Percentiles rank a stretch among this genome's conserved stretches.
Evolutionary conservation across 129 eudicot genomes (phyloP).

Genomic region (Kitagawia praeruptora): DNA sequence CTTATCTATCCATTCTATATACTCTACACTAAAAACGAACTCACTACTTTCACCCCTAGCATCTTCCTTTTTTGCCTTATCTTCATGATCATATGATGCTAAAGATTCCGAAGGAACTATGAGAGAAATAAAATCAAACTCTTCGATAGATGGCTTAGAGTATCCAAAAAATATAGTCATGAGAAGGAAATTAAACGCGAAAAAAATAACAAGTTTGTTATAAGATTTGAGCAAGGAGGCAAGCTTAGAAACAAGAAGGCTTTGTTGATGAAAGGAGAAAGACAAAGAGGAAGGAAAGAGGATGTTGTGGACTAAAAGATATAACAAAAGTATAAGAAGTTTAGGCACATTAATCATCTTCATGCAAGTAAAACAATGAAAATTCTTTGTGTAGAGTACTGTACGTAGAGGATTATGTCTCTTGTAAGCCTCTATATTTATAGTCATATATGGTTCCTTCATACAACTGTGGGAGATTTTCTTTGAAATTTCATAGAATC

Average conservation of each 20-base stretch:
- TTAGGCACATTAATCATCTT: background rate
- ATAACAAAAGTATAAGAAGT: background rate
- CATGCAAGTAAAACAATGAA: background rate
- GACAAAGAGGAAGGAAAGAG: background rate
- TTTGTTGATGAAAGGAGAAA: slow-evolving; percentile 11
- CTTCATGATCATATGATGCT: background rate
- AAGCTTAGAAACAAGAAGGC: background rate
- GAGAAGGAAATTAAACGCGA: slow-evolving; percentile 2
- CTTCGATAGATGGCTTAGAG: background rate
- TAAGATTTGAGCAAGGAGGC: background rate
- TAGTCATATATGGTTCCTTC: background rate
- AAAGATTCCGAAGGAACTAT: background rate
- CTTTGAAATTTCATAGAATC: background rate
- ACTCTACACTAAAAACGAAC: background rate
- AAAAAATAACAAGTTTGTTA: background rate
- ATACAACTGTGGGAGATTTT: background rate
- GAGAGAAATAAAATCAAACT: background rate
- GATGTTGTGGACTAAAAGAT: background rate
- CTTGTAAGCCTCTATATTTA: background rate
- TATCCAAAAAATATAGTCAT: background rate
- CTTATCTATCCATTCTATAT: background rate
- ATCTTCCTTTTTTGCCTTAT: background rate
- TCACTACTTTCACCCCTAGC: background rate
- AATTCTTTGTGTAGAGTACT: background rate
- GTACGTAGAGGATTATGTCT: background rate